phyloP scores from a whole-genome alignment of 306 rosid genomes.

The Datisca glomerata region DNA sequence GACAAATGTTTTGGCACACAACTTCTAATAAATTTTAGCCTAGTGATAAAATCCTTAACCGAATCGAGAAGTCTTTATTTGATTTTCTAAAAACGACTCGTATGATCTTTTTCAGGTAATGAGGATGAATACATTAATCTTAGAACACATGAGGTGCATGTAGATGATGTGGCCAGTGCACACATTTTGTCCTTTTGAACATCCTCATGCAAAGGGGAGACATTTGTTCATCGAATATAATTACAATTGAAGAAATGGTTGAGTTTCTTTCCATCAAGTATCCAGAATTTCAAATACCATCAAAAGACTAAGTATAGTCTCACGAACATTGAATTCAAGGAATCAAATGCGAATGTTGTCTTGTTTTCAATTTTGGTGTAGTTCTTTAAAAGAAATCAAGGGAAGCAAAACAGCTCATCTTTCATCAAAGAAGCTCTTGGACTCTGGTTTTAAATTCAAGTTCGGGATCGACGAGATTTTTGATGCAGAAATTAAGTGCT shows the following conservation, averaged over 20 bases:
- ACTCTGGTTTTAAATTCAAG: slow-evolving; percentile 35
- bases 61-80: too few species aligned
- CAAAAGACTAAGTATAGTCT: slow-evolving; percentile 39
- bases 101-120: slow-evolving; percentile 29
- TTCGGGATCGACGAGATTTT: slow-evolving; percentile 34
- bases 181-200: slow-evolving; percentile 46
- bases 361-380: slow-evolving; percentile 4
- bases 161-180: slow-evolving; percentile 48
- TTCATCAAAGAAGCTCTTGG: slow-evolving; percentile 36
- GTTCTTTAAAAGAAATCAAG: slow-evolving; percentile 16
- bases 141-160: slow-evolving; percentile 30
- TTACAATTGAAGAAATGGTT: slow-evolving; percentile 17
- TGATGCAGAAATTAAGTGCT: slow-evolving; percentile 29
- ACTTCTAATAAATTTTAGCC: too few species aligned
- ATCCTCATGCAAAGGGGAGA: slow-evolving; percentile 40
- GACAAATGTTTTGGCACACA: too few species aligned
- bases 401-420: slow-evolving; percentile 8
- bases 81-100: too few species aligned
- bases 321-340: not conserved
- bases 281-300: slow-evolving; percentile 34
- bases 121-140: slow-evolving; percentile 19
- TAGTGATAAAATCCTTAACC: too few species aligned
- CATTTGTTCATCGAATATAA: slow-evolving; percentile 37
- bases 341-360: not conserved
- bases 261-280: slow-evolving; percentile 25